Evolutionary conservation across 768 basidiomycete genomes (phyloP).

Genomic region (Tephrocybe sp.): DNA sequence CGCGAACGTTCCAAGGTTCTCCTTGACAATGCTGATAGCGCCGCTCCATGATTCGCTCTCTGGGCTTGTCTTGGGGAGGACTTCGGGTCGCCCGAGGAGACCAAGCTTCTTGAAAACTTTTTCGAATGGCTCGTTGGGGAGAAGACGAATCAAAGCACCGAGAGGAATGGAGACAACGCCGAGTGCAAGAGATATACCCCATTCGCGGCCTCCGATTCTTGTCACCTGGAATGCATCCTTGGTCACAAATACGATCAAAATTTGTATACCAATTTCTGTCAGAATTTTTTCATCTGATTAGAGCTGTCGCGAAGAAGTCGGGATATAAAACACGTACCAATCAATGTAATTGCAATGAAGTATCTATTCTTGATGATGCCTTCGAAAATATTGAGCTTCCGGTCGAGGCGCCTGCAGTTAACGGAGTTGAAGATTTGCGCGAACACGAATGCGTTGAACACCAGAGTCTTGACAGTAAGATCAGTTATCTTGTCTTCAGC

Average conservation of each 20-base stretch:
- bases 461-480: conserved; percentile 70
- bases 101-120: conserved; percentile 43
- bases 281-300: conserved; percentile 1
- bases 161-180: conserved; percentile 87
- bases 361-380: conserved; percentile 78
- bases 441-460: conserved; percentile 99
- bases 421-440: conserved; percentile 96
- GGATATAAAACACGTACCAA: conserved; percentile 65
- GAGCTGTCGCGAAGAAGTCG: conserved; percentile 19
- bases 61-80: conserved; percentile 60
- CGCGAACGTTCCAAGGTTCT: conserved; percentile 82
- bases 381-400: conserved; percentile 83
- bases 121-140: conserved; percentile 82
- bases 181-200: conserved; percentile 89
- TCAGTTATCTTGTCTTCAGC: conserved; percentile 33
- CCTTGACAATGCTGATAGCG: conserved; percentile 78
- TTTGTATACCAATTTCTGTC: conserved; percentile 81
- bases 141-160: conserved; percentile 72
- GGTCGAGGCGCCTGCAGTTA: conserved; percentile 87
- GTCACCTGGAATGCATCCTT: conserved; percentile 90
- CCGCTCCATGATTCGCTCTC: conserved; percentile 70
- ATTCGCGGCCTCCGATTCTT: conserved; percentile 74
- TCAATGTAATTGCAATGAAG: conserved; percentile 78
- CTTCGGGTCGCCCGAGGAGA: conserved; percentile 62
- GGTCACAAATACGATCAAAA: conserved; percentile 88